A percentile compares a stretch with the other conserved stretches of the same genome.
Conservation (phyloP, 1,139 yeast genomes). For the Suhomyces taliae region DNA sequence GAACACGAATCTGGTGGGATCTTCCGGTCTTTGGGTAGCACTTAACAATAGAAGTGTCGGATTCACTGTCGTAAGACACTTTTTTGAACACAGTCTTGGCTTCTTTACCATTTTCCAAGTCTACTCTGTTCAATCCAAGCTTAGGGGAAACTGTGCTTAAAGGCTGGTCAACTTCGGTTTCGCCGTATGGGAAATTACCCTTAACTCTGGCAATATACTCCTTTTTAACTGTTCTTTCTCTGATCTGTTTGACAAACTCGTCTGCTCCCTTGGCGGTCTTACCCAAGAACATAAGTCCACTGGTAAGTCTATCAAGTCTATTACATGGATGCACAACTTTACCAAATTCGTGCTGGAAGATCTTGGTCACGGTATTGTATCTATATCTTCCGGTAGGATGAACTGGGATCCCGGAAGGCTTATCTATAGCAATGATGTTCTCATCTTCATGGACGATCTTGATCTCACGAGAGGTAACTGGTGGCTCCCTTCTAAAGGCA, state of each 20-base stretch:
- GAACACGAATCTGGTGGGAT: conserved; percentile 94
- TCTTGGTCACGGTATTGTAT: conserved; percentile 83
- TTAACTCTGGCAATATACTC: conserved; percentile 85
- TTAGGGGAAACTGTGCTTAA: conserved; percentile 74
- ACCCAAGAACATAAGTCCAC: conserved; percentile 93
- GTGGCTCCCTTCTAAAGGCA: conserved; percentile 88
- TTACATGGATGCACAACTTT: conserved; percentile 82
- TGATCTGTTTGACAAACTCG: conserved; percentile 67
- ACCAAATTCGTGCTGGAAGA: conserved; percentile 67
- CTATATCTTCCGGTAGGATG: conserved; percentile 96
- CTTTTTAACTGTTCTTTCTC: conserved; percentile 73
- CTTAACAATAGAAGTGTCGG: conserved; percentile 66
- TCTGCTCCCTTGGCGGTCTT: conserved; percentile 83
- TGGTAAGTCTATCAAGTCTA: conserved; percentile 84
- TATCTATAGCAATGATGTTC: conserved; percentile 79
- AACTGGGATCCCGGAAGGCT: conserved; percentile 93
- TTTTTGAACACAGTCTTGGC: conserved; percentile 56
- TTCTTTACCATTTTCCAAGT: conserved; percentile 63
- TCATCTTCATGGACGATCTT: conserved; percentile 79
- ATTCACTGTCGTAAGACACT: conserved; percentile 57
- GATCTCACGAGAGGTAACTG: conserved; percentile 72
- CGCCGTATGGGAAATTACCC: conserved; percentile 59
- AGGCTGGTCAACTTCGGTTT: conserved; percentile 62
- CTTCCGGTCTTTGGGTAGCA: conserved; percentile 90
- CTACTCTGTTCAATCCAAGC: conserved; percentile 73